A percentile compares a stretch with the other conserved stretches of the same genome.
These are phyloP conservation scores for Thelonectria blattea DNA, from an alignment of 2,329 filamentous ascomycete genomes.

Conservation along the genomic window DNA sequence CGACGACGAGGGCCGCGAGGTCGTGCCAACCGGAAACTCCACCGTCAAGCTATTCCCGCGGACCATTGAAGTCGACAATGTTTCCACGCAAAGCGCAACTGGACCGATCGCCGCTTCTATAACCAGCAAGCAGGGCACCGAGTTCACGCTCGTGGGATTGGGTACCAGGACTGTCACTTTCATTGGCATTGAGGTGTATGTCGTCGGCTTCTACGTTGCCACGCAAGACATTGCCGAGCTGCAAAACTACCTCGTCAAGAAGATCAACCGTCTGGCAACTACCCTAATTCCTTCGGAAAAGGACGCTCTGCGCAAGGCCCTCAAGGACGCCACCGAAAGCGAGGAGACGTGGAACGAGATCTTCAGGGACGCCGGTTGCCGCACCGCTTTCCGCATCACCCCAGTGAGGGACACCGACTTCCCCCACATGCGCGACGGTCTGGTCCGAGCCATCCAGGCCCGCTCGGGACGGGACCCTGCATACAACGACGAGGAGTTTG, in stretches of 20 bases:
- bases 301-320: constrained; percentile 68
- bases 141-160: constrained; percentile 88
- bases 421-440: constrained; percentile 87
- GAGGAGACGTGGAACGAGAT: constrained; percentile 78
- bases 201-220: constrained; percentile 90
- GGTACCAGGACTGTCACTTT: constrained; percentile 92
- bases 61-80: constrained; percentile 65
- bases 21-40: constrained; percentile 81
- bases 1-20: constrained; percentile 72
- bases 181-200: constrained; percentile 88
- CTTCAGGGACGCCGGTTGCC: constrained; percentile 69
- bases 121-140: constrained; percentile 54
- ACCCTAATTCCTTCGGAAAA: constrained; percentile 85
- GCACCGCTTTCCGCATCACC: constrained; percentile 81
- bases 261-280: constrained; percentile 78
- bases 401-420: constrained; percentile 96
- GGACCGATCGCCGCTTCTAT: constrained; percentile 48
- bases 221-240: constrained; percentile 81
- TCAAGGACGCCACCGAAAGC: constrained; percentile 73
- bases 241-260: constrained; percentile 77
- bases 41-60: constrained; percentile 82
- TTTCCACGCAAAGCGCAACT: constrained; percentile 37
- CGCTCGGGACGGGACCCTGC: constrained; percentile 65
- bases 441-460: constrained; percentile 82
- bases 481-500: constrained; percentile 77